Base-by-base conservation (phyloP, 1,284 basidiomycete genomes). In the Tremellales sp. region DNA sequence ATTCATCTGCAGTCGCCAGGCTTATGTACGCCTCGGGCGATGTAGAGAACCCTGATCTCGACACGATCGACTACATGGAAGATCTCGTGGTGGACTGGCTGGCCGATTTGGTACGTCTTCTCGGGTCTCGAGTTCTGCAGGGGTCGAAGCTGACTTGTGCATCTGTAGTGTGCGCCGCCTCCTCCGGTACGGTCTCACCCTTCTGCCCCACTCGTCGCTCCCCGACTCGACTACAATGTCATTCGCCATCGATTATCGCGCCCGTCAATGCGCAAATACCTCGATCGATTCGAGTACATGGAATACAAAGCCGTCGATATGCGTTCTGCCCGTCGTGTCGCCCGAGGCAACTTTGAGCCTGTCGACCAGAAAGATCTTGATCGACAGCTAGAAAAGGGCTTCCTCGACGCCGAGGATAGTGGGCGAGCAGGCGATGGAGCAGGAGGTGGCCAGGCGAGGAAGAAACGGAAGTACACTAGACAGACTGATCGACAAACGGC, bases 1-100 rank as follows among this genome's bases (percentile, higher is more conserved):
- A 40, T 21, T 17, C 36, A n/a, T n/a, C n/a, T n/a, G 11, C 47
- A 64, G 63, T 71, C 22, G 61, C 68, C 3, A 47, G 62, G 19
- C 49, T 72, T 33, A 71, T 72, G 70, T 72, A 68, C 51, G 68
- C 64, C 3, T 56, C 61, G 12, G 70, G 70, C 4, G 70, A 72
- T 40, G 68, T 66, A 1, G 37, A 35, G 2, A 64, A 70, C 24
- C 70, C 70, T 4, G 61, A 62, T 33, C 43, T 62, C 23, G 65
- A 71, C 42, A 59, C 70, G 1, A 65, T 71, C 26, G 68, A 72
- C 39, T 67, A 61, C 37, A 56, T 72, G 50, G 70, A 72, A 52
- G 70, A 72, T 53, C 52, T 73, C 39, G 58, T 68, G 1, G 54
- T 64, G 11, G 65, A 68, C 26, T 71, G 68, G 48, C 44, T 70